phyloP scores from a whole-genome alignment of 2,329 filamentous ascomycete species.

The Xylariaceae sp. region DNA sequence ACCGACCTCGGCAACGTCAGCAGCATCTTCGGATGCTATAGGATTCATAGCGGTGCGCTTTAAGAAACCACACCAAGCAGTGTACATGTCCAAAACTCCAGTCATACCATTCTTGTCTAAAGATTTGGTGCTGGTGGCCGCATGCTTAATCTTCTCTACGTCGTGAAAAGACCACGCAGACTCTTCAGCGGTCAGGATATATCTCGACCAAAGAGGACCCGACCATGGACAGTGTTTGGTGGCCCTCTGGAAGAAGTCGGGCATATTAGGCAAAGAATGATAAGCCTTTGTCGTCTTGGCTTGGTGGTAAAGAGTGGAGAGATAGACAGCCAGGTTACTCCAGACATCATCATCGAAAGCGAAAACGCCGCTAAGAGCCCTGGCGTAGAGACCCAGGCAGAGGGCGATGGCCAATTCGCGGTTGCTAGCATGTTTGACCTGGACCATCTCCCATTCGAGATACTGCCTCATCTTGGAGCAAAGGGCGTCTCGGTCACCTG shows the following conservation, averaged over 20 bases:
- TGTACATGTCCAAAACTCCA: conserved; percentile 84
- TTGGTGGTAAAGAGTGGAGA: conserved; percentile 49
- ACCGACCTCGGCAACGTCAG: conserved; percentile 86
- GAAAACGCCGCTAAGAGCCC: conserved; percentile 67
- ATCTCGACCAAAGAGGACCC: conserved; percentile 84
- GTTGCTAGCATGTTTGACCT: conserved; percentile 50
- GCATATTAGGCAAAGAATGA: conserved; percentile 42
- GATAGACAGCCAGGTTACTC: conserved; percentile 78
- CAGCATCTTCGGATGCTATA: conserved; percentile 72
- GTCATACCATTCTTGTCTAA: conserved; percentile 83
- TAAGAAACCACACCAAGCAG: conserved; percentile 91
- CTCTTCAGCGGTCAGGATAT: conserved; percentile 79
- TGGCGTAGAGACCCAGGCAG: conserved; percentile 67
- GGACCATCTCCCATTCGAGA: conserved; percentile 75
- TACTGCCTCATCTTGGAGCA: conserved; percentile 59
- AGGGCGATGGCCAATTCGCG: conserved; percentile 43
- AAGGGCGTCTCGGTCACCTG: conserved; percentile 52
- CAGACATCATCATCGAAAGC: conserved; percentile 71
- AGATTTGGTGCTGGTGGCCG: conserved; percentile 79
- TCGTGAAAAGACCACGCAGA: conserved; percentile 71
- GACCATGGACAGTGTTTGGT: conserved; percentile 93
- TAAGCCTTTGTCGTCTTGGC: conserved; percentile 33
- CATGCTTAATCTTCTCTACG: conserved; percentile 87
- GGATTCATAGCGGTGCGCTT: conserved; percentile 77
- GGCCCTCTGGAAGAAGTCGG: conserved; percentile 74